Conservation (phyloP, 345 rosid species). For the Mangifera indica region DNA sequence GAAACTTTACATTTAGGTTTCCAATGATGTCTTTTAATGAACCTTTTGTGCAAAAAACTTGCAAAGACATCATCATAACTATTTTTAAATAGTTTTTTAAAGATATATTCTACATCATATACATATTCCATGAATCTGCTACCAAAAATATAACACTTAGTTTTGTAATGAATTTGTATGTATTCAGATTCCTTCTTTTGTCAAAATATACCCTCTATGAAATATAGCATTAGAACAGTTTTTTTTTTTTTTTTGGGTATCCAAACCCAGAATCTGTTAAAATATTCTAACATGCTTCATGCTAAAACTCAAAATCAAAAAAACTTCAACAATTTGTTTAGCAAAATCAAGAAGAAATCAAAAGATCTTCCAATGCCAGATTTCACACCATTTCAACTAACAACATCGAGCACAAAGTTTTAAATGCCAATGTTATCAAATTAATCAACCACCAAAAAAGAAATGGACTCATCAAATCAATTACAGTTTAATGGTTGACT, state of each 20-base stretch:
- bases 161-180: background rate
- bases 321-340: background rate
- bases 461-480: background rate
- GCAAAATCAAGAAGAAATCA: background rate
- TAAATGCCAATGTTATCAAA: background rate
- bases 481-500: background rate
- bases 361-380: background rate
- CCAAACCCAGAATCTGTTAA: background rate
- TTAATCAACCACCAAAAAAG: background rate
- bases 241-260: background rate
- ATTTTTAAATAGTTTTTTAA: no score
- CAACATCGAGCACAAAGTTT: background rate
- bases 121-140: background rate
- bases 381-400: background rate
- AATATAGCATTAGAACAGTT: background rate
- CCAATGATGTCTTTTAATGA: background rate
- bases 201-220: background rate
- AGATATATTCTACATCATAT: no score
- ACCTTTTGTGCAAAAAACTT: background rate
- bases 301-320: background rate
- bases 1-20: background rate
- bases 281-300: background rate
- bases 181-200: background rate
- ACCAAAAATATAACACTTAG: background rate
- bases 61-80: background rate